These are phyloP conservation scores for Podaxis pistillaris DNA, from an alignment of 768 basidiomycete species.

Conservation along the genomic window DNA sequence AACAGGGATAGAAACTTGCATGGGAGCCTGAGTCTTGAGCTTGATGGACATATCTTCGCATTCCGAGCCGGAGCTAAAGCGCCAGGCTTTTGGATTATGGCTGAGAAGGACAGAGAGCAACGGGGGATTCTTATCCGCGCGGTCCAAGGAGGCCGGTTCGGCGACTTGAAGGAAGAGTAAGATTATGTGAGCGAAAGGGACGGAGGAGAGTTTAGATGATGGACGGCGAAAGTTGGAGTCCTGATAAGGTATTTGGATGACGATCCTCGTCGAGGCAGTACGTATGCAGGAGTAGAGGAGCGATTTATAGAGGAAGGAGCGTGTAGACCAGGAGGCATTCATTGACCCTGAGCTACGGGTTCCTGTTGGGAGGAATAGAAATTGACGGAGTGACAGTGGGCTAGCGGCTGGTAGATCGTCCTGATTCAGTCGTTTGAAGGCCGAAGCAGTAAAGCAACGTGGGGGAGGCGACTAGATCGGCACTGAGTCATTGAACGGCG, in stretches of 20 bases:
- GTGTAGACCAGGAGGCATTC: constrained; percentile 5
- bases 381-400: neutral
- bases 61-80: constrained; percentile 20
- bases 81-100: constrained; percentile 14
- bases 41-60: constrained; percentile 6
- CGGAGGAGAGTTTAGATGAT: constrained; percentile 11
- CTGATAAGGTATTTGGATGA: constrained; percentile 11
- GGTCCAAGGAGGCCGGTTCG: constrained; percentile 18
- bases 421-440: constrained; percentile 16
- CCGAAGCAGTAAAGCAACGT: constrained; percentile 17
- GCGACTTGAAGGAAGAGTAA: constrained; percentile 17
- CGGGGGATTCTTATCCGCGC: constrained; percentile 18
- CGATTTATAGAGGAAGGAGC: neutral
- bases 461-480: constrained; percentile 24
- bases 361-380: neutral
- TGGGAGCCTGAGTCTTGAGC: constrained; percentile 11
- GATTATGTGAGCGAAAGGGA: constrained; percentile 9
- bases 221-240: constrained; percentile 7
- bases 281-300: constrained; percentile 1
- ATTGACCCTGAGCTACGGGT: constrained; percentile 2
- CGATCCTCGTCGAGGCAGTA: constrained; percentile 11
- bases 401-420: constrained; percentile 9
- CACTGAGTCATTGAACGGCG: constrained; percentile 17
- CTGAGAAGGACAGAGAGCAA: neutral
- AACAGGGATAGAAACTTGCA: neutral